phyloP scores from a whole-genome alignment of 2,329 filamentous ascomycete genomes.

The Dissoconium aciculare region DNA sequence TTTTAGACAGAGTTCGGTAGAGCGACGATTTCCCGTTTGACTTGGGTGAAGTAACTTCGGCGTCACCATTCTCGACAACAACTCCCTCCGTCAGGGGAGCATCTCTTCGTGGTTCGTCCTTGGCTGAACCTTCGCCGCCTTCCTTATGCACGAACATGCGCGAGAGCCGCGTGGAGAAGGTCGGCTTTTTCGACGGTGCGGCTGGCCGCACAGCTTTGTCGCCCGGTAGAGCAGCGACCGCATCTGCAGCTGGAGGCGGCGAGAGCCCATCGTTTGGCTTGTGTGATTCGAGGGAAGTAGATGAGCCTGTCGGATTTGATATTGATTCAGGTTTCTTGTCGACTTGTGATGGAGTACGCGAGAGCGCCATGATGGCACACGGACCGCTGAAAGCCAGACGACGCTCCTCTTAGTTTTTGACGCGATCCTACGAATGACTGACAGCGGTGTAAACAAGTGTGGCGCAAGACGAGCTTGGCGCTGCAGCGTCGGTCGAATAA shows the following conservation, averaged over 20 bases:
- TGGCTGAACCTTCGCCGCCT: conserved; percentile 12
- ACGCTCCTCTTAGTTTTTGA: too few species aligned
- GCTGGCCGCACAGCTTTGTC: conserved; percentile 14
- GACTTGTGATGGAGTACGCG: conserved; percentile 1
- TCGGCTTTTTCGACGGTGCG: conserved; percentile 24
- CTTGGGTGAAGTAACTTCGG: conserved; percentile 8
- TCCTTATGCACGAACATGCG: conserved; percentile 30
- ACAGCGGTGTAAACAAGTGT: too few species aligned
- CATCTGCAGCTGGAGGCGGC: conserved; percentile 6
- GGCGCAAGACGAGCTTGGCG: too few species aligned
- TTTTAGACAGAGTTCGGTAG: conserved; percentile 5
- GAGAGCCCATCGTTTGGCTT: conserved; percentile 9
- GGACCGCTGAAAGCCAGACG: too few species aligned
- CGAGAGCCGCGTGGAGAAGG: conserved; percentile 25
- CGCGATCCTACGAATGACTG: too few species aligned
- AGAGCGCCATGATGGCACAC: conserved; percentile 2
- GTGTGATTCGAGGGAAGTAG: conserved; percentile 26
- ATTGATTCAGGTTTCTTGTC: conserved; percentile 26
- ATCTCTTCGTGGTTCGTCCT: conserved; percentile 10
- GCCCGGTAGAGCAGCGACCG: conserved; percentile 10
- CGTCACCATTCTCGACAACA: conserved; percentile 14
- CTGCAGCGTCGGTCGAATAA: too few species aligned
- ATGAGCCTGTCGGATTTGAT: conserved; percentile 27
- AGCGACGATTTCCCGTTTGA: conserved; percentile 19
- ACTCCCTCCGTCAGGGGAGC: conserved; percentile 14